Conservation (phyloP, 257 asterid genomes). For the Phtheirospermum japonicum region DNA sequence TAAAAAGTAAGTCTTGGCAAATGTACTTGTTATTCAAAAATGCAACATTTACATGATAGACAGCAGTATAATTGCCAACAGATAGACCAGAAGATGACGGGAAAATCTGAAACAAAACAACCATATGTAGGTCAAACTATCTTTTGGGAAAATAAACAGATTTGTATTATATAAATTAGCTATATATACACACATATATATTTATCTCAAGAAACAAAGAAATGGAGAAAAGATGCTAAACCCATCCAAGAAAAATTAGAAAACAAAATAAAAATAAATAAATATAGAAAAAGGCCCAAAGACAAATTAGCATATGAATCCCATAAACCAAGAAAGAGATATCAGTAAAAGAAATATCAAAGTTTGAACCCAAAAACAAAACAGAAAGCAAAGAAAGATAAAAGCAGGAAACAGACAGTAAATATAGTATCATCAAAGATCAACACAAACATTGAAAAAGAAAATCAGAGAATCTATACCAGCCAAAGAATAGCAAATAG, state of each 20-base stretch:
- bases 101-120: neutral
- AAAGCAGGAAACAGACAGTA: neutral
- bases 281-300: neutral
- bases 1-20: slow-evolving; percentile 3
- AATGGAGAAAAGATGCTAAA: slow-evolving; percentile 17
- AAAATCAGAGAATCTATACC: slow-evolving; percentile 36
- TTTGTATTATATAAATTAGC: too few relatives aligned
- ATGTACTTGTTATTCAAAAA: neutral
- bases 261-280: neutral
- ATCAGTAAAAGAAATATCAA: neutral
- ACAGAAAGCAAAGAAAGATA: neutral
- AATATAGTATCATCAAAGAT: slow-evolving; percentile 28
- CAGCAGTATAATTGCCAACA: slow-evolving; percentile 12
- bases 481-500: slow-evolving; percentile 45
- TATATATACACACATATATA: too few relatives aligned
- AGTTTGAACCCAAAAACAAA: slow-evolving; percentile 24
- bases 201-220: neutral
- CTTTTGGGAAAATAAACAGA: too few relatives aligned
- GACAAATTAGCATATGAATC: slow-evolving; percentile 11
- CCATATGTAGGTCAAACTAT: too few relatives aligned
- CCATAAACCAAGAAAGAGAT: neutral
- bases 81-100: neutral
- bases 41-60: neutral
- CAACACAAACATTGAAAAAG: slow-evolving; percentile 24
- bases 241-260: slow-evolving; percentile 19